Base-by-base conservation (phyloP, 140 eudicot genomes). In the Oenanthe javanica region DNA sequence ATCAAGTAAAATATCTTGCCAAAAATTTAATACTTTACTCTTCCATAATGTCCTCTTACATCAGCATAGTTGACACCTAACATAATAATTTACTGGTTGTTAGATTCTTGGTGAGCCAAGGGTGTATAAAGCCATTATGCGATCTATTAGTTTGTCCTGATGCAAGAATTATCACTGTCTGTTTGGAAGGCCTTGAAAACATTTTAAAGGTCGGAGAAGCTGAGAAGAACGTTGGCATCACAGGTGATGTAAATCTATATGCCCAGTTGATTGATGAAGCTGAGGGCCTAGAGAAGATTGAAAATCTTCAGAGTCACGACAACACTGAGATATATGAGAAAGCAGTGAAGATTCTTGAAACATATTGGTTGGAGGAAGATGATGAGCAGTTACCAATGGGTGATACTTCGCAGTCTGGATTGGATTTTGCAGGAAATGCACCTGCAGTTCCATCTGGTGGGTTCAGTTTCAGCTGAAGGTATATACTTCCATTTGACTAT, bases 171-270 rank as follows among this genome's bases (percentile, higher is more conserved):
- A 81, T 87, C 74, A 84, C 86, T 36, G 83, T 85, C 72, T 87
- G 88, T 81, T 85, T 87, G 88, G 90, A 87, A 82, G 87, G 86
- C 19, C 84, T 87, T 54, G 90, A 87, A 79, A 87, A 87, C 40
- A 84, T 87, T 40, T 49, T 84, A 76, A 85, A 82, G 85, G 84
- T 84, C 47, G 90, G 88, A 13, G 86, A 85, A 78, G 86, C 80
- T 78, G 88, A 84, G 79, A 87, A 84, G 83, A 80, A 63, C 31
- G 50, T 74, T 51, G 86, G 84, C 16, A 81, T 72, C 76, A 72
- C 82, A 2, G 88, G 85, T 23, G 84, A 78, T 52, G 83, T 82
- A 5, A 87, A 87, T 80, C 79, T 42, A 8, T 87, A 70, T 77
- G 83, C 86, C n/a, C 87, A 82, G 70, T 76, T 83, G 85, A 78